These are phyloP conservation scores for Penicillium nordicum DNA, from an alignment of 2,329 filamentous ascomycete genomes.

Conservation along the genomic window DNA sequence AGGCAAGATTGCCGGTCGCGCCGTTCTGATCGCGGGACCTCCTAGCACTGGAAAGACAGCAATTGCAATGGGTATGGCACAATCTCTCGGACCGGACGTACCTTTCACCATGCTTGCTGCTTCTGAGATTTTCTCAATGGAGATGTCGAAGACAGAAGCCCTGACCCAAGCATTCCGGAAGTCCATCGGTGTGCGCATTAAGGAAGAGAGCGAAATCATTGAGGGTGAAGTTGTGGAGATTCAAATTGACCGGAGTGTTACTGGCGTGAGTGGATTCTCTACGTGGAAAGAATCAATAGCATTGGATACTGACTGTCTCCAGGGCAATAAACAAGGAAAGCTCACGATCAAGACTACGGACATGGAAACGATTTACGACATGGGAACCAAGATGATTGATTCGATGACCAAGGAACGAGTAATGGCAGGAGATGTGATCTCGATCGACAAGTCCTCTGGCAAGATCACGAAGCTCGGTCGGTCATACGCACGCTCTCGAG, in stretches of 20 bases:
- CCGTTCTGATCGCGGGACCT: conserved; percentile 89
- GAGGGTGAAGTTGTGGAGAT: conserved; percentile 99
- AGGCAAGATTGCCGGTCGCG: conserved; percentile 94
- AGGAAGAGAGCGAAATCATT: conserved; percentile 98
- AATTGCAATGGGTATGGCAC: conserved; percentile 98
- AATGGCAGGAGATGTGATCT: conserved; percentile 97
- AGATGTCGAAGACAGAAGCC: conserved; percentile 99
- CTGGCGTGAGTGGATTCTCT: conserved; percentile 56
- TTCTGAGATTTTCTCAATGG: conserved; percentile 95
- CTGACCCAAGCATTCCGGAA: conserved; percentile 98
- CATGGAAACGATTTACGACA: conserved; percentile 99
- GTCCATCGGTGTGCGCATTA: conserved; percentile 95
- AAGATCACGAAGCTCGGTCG: conserved; percentile 97
- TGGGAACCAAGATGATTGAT: conserved; percentile 99
- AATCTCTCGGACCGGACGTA: conserved; percentile 88
- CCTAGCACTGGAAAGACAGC: conserved; percentile 98
- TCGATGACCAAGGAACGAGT: conserved; percentile 99
- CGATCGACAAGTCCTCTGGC: conserved; percentile 96
- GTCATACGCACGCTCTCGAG: conserved; percentile 88
- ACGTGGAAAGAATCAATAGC: too few species aligned
- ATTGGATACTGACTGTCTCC: conserved; percentile 4
- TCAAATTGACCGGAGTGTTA: conserved; percentile 94
- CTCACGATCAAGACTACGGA: conserved; percentile 99
- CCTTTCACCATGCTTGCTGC: conserved; percentile 95
- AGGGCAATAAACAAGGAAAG: conserved; percentile 95